phyloP scores from a whole-genome alignment of 352 stramenopile genomes.

The Thalassiosira ordinaria region DNA sequence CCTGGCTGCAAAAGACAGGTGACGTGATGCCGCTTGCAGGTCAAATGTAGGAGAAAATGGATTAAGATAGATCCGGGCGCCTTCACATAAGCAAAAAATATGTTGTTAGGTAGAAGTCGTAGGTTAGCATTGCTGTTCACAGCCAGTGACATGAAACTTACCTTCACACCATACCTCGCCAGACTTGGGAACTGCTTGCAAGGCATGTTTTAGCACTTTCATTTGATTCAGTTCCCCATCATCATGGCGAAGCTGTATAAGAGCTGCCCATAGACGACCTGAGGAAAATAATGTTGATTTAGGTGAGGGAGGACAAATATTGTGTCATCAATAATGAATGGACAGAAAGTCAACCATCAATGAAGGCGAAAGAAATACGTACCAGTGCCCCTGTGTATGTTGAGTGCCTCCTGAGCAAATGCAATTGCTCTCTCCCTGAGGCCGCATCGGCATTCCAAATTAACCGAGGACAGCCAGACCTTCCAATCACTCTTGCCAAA shows the following conservation, averaged over 20 bases:
- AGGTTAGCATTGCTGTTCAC: no score
- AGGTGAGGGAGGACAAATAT: no score
- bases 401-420: conserved; percentile 79
- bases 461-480: conserved; percentile 88
- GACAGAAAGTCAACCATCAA: conserved; percentile 3
- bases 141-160: conserved; percentile 32
- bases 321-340: no score
- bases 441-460: conserved; percentile 86
- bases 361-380: conserved; percentile 1
- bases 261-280: conserved; percentile 87
- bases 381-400: conserved; percentile 86
- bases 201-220: conserved; percentile 71
- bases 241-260: conserved; percentile 86
- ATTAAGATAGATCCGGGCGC: conserved; percentile 84
- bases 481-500: conserved; percentile 86
- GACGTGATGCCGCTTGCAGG: conserved; percentile 75
- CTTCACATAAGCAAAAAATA: conserved; percentile 4
- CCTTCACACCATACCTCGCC: conserved; percentile 93
- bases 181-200: conserved; percentile 90
- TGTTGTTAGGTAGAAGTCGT: background rate
- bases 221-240: conserved; percentile 80
- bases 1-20: conserved; percentile 89
- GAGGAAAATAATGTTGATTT: no score
- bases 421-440: conserved; percentile 72
- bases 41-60: conserved; percentile 88